Evolutionary conservation across 1,139 yeast species (phyloP), one percentile per base, ranked within the genome.

Genomic region (Blastobotrys persicus): DNA sequence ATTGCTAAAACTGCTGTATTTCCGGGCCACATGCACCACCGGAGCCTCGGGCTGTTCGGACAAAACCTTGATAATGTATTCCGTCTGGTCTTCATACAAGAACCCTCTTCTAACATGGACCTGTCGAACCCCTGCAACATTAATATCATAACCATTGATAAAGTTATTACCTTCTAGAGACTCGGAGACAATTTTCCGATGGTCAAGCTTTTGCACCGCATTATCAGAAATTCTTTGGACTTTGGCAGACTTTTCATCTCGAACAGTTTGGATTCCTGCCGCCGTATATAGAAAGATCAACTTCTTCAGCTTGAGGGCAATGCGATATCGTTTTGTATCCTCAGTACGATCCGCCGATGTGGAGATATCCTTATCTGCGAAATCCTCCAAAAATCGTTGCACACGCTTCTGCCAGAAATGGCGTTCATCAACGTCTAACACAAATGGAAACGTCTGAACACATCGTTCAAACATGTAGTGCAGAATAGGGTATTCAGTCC

Each of bases 361-460:
- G 56, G 85, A 79, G 49, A 89, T 79, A 38, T 80, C 80, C 63
- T 86, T 81, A 28, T 75, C 69, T 64, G 86, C 85, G 67, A 91
- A 83, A 51, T 83, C 78, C 62, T 88, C 94, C 59, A 85, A 77
- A 62, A 89, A 88, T 35, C 81, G 81, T 65, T 89, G 96, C 0
- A 88, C 83, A 34, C 84, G 83, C 42, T 74, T 74, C 52, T 79
- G 80, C 97, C 97, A 91, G 61, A 91, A 87, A 45, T 70, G 69
- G 16, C 69, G 67, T 56, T 79, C 82, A 50, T 76, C 76, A 1
- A 79, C 72, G 31, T 71, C 62, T 2, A 83, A 71, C 19, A 91
- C 70, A 59, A 91, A 83, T 1, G 98, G 98, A 60, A 91, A 85
- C 1, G 83, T 78, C 43, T 75, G 70, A 6, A 89, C 67, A 54